These are phyloP conservation scores for Neofusicoccum ribis DNA, from an alignment of 2,329 filamentous ascomycete species.

Conservation along the genomic window DNA sequence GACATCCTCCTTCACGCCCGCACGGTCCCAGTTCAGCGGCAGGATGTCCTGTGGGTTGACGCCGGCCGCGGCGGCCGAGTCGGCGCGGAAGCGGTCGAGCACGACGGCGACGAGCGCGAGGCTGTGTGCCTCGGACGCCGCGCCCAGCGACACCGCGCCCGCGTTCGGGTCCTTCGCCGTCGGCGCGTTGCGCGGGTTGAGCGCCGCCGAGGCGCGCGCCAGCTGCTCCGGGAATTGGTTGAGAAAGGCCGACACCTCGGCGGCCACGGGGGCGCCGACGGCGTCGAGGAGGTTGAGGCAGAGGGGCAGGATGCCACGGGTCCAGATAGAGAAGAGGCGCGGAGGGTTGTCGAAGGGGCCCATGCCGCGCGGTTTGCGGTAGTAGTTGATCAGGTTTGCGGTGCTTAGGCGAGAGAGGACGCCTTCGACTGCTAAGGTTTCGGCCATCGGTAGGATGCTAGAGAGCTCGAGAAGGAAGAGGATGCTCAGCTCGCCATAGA, in stretches of 20 bases:
- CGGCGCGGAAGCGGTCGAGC: slow-evolving; percentile 63
- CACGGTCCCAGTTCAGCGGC: slow-evolving; percentile 72
- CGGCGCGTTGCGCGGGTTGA: slow-evolving; percentile 59
- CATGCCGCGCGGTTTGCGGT: slow-evolving; percentile 67
- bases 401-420: slow-evolving; percentile 76
- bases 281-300: slow-evolving; percentile 84
- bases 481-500: slow-evolving; percentile 91
- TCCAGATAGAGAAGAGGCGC: slow-evolving; percentile 87
- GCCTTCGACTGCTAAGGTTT: slow-evolving; percentile 86
- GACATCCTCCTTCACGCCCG: slow-evolving; percentile 73
- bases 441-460: slow-evolving; percentile 75
- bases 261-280: slow-evolving; percentile 77
- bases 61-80: slow-evolving; percentile 56
- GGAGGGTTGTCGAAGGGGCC: slow-evolving; percentile 76
- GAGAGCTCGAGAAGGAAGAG: slow-evolving; percentile 88
- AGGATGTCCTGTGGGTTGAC: slow-evolving; percentile 62
- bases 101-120: slow-evolving; percentile 75
- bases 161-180: slow-evolving; percentile 46
- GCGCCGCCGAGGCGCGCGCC: slow-evolving; percentile 66
- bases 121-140: slow-evolving; percentile 76
- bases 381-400: slow-evolving; percentile 75
- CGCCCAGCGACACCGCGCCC: slow-evolving; percentile 68
- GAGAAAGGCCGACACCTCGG: slow-evolving; percentile 82
- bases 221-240: slow-evolving; percentile 86
- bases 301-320: slow-evolving; percentile 80